Percentiles rank a stretch among this genome's conserved stretches.
phyloP scores from a whole-genome alignment of 768 basidiomycete genomes.

The Nevesoporus exiguus region DNA sequence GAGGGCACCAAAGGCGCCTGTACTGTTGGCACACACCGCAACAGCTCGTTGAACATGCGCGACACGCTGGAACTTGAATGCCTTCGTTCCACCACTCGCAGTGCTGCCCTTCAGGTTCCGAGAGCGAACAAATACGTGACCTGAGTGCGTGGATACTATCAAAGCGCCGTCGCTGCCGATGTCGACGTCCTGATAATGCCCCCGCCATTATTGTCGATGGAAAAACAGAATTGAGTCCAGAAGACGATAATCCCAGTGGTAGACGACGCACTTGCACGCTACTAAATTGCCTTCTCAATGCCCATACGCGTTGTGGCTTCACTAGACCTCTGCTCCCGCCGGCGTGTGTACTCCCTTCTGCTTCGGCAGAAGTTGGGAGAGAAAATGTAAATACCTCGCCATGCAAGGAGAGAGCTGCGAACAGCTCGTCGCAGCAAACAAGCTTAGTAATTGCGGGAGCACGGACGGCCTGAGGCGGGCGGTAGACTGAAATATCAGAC shows the following conservation, averaged over 20 bases:
- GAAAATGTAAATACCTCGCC: slow-evolving; percentile 92
- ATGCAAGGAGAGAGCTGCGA: slow-evolving; percentile 77
- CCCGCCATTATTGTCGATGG: neutral
- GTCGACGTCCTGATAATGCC: slow-evolving; percentile 67
- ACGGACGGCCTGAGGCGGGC: slow-evolving; percentile 72
- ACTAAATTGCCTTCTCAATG: slow-evolving; percentile 80
- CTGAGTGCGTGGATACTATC: slow-evolving; percentile 91
- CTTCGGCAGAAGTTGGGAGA: slow-evolving; percentile 36
- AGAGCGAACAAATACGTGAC: slow-evolving; percentile 86
- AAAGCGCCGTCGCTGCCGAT: slow-evolving; percentile 84
- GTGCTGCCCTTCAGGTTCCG: slow-evolving; percentile 39
- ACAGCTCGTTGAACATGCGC: slow-evolving; percentile 83
- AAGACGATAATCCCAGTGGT: neutral
- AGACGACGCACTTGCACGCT: slow-evolving; percentile 59
- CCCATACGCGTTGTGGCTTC: slow-evolving; percentile 90
- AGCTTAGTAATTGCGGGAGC: slow-evolving; percentile 77
- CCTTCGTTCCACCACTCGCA: slow-evolving; percentile 37
- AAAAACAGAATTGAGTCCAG: neutral
- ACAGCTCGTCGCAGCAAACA: slow-evolving; percentile 69
- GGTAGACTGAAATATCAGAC: slow-evolving; percentile 70
- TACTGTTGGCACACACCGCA: slow-evolving; percentile 78
- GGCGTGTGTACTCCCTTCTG: slow-evolving; percentile 14
- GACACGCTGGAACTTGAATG: slow-evolving; percentile 76
- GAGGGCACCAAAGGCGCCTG: slow-evolving; percentile 86
- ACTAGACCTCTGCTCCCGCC: slow-evolving; percentile 32